phyloP scores from a whole-genome alignment of 208 protist species.

The Leishmania arabica region DNA sequence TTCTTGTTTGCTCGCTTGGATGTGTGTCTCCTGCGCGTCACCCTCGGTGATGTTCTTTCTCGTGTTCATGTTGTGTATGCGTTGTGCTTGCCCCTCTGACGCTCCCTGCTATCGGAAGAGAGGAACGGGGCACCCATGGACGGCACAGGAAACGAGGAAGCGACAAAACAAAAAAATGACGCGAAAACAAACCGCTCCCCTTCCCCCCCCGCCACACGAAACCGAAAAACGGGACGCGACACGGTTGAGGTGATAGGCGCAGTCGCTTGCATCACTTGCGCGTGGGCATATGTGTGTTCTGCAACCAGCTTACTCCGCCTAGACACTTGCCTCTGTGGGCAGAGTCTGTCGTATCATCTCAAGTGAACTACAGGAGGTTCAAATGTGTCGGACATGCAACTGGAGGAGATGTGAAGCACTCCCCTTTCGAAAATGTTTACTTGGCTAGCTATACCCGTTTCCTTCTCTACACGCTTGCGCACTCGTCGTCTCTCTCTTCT shows the following conservation, averaged over 20 bases:
- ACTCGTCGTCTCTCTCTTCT: background rate
- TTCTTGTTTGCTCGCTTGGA: background rate
- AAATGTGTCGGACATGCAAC: background rate
- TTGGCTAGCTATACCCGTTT: background rate
- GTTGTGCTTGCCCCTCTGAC: background rate
- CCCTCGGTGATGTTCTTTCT: background rate
- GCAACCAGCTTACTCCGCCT: background rate
- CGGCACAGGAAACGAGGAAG: background rate
- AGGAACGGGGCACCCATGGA: conserved; percentile 2
- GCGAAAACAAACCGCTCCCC: background rate
- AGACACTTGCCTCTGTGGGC: background rate
- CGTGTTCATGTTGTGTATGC: background rate
- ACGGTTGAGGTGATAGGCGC: background rate
- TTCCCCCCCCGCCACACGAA: too few relatives aligned
- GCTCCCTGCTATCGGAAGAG: conserved; percentile 3
- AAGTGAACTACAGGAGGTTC: background rate
- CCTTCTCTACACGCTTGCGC: background rate
- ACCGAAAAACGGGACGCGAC: background rate
- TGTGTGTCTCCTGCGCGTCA: too few relatives aligned
- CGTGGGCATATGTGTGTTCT: background rate
- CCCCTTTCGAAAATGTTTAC: background rate
- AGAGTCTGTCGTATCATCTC: background rate
- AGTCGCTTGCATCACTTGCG: background rate
- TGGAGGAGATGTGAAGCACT: background rate
- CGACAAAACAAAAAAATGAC: background rate